Evolutionary conservation across 2,329 filamentous ascomycete species (phyloP).

Genomic region (Mariannaea sp.): DNA sequence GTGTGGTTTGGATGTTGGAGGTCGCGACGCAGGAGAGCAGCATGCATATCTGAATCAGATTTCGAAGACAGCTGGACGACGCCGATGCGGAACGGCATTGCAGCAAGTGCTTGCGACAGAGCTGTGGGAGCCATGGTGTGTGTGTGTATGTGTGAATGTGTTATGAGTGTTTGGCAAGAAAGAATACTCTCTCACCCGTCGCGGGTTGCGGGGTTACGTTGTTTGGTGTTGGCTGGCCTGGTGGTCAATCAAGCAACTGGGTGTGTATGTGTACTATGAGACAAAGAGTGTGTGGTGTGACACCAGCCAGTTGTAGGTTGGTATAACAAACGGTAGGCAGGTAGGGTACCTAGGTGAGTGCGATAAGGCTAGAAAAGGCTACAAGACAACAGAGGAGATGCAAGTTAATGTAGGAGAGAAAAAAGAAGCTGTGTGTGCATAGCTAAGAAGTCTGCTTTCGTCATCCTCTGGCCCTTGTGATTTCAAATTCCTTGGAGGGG

Average conservation of each 20-base stretch:
- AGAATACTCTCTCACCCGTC: too few species aligned
- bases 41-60: slow-evolving; percentile 16
- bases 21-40: slow-evolving; percentile 52
- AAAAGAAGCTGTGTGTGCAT: slow-evolving; percentile 19
- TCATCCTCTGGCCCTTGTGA: slow-evolving; percentile 31
- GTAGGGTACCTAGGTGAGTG: too few species aligned
- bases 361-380: too few species aligned
- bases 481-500: slow-evolving; percentile 23
- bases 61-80: slow-evolving; percentile 15
- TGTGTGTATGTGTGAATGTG: not conserved
- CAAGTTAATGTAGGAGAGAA: slow-evolving; percentile 16
- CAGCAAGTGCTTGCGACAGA: slow-evolving; percentile 18
- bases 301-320: too few species aligned
- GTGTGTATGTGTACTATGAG: too few species aligned
- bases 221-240: too few species aligned
- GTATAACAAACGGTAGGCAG: too few species aligned
- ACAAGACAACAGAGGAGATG: not conserved
- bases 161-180: not conserved
- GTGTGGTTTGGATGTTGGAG: slow-evolving; percentile 66
- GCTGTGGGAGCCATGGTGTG: slow-evolving; percentile 30
- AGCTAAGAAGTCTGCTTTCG: too few species aligned
- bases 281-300: too few species aligned
- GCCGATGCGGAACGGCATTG: slow-evolving; percentile 24
- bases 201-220: too few species aligned
- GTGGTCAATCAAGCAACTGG: too few species aligned